Base-by-base conservation (phyloP, 768 basidiomycete species). In the Lentinula aciculospora region DNA sequence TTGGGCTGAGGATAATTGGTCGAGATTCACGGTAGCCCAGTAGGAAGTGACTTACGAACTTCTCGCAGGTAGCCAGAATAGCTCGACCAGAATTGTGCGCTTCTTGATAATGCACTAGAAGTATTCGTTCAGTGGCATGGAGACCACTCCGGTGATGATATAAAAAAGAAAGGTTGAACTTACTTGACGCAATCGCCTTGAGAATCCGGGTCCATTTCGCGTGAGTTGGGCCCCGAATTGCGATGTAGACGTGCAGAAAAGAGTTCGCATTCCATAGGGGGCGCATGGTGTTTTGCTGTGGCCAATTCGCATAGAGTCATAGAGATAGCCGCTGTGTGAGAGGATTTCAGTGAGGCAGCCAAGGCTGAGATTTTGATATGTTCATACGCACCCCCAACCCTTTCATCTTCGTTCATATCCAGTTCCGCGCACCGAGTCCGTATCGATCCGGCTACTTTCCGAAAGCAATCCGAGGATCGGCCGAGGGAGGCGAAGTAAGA, bases 1-100 rank as follows among this genome's bases (percentile, higher is more conserved):
- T 72, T 89, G 88, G 31, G 88, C 89, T 90, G 58, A 27, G 50
- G 13, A 53, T 47, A 32, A 32, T 53, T 56, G 50, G 46, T 61
- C n/a, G 25, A 25, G 31, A 15, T n/a, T n/a, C 10, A 12, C 21
- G 19, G 27, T 8, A 15, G 28, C 40, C 23, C 25, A 55, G 34
- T n/a, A 12, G 45, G 21, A 47, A 47, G 34, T 40, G 23, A 37
- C 88, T 68, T 66, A 88, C 89, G 81, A 57, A 88, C 77, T 76
- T 91, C 88, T 44, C 89, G 81, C 51, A 92, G 75, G 69, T 92
- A 90, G 0, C 89, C 89, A 2, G 89, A 92, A 68, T 90, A 91
- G 57, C 87, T 89, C 3, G 89, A 89, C 89, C 89, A 92, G 64
- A 85, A 86, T 64, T 92, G 89, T 7, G 89, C 82, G 65, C 89